Percentiles rank a stretch among this genome's conserved stretches.
These are phyloP conservation scores for Periconia macrospinosa DNA, from an alignment of 2,329 filamentous ascomycete species.

Conservation along the genomic window DNA sequence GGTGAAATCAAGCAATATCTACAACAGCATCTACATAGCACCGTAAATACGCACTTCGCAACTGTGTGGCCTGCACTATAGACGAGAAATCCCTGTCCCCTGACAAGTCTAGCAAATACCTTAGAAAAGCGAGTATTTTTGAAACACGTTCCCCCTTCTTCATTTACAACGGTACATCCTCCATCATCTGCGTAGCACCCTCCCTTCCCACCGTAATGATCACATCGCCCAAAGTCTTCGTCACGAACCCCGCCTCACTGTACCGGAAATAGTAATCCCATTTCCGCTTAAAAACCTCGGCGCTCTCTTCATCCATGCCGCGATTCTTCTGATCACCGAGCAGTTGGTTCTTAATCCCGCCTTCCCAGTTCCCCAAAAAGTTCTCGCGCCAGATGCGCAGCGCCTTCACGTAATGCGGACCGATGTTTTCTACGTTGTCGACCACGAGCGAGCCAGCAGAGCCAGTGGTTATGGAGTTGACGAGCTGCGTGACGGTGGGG, in stretches of 20 bases:
- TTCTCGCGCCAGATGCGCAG: constrained; percentile 68
- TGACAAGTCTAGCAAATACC: too few relatives aligned
- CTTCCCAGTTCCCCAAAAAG: constrained; percentile 66
- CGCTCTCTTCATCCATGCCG: constrained; percentile 63
- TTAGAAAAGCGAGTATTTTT: too few relatives aligned
- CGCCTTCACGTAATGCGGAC: constrained; percentile 72
- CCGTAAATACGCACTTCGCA: too few relatives aligned
- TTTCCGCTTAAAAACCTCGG: constrained; percentile 69
- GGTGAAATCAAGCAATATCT: too few relatives aligned
- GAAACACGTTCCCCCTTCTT: background rate
- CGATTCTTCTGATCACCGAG: constrained; percentile 59
- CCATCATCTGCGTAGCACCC: constrained; percentile 68
- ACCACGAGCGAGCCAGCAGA: constrained; percentile 66
- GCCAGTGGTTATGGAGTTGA: constrained; percentile 63
- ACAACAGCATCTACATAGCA: too few relatives aligned
- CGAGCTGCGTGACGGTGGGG: constrained; percentile 66
- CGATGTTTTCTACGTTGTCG: constrained; percentile 71
- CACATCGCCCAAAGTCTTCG: constrained; percentile 71
- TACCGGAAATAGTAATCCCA: constrained; percentile 81
- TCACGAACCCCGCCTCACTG: constrained; percentile 72
- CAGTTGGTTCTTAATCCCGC: constrained; percentile 62
- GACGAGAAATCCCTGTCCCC: too few relatives aligned
- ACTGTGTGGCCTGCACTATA: too few relatives aligned
- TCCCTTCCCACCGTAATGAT: constrained; percentile 72
- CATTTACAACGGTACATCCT: constrained; percentile 64